Conservation (phyloP, 129 eudicot species). For the Ambrosia trifida region DNA sequence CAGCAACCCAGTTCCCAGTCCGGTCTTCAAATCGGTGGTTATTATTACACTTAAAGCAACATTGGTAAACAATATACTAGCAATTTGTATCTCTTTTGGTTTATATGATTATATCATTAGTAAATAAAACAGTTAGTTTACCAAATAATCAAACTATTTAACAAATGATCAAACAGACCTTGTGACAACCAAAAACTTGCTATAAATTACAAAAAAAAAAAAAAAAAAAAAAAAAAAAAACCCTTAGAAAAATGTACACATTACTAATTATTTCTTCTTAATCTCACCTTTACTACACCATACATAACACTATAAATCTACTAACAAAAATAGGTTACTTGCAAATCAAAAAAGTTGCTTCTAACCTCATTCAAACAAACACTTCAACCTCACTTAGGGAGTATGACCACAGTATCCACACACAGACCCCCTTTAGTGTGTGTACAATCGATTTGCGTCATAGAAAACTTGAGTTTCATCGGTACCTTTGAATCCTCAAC, state of each 20-base stretch:
- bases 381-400: conserved; percentile 43
- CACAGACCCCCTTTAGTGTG: conserved; percentile 98
- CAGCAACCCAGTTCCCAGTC: no score
- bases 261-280: neutral
- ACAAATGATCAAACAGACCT: neutral
- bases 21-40: no score
- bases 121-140: neutral
- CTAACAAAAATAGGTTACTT: conserved; percentile 28
- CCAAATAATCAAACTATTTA: neutral
- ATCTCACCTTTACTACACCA: conserved; percentile 22
- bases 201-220: conserved; percentile 1
- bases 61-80: no score
- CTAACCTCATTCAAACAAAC: conserved; percentile 43
- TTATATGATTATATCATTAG: neutral
- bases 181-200: neutral
- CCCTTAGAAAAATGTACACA: neutral
- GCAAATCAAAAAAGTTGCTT: conserved; percentile 58
- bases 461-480: conserved; percentile 67
- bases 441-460: conserved; percentile 96
- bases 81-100: neutral
- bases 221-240: no score
- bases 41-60: no score
- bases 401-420: conserved; percentile 71
- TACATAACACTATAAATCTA: neutral
- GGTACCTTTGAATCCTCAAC: conserved; percentile 47